Percentiles rank a stretch among this genome's conserved stretches.
phyloP scores from a whole-genome alignment of 2,329 filamentous ascomycete species.

The Trichoderma sp. region DNA sequence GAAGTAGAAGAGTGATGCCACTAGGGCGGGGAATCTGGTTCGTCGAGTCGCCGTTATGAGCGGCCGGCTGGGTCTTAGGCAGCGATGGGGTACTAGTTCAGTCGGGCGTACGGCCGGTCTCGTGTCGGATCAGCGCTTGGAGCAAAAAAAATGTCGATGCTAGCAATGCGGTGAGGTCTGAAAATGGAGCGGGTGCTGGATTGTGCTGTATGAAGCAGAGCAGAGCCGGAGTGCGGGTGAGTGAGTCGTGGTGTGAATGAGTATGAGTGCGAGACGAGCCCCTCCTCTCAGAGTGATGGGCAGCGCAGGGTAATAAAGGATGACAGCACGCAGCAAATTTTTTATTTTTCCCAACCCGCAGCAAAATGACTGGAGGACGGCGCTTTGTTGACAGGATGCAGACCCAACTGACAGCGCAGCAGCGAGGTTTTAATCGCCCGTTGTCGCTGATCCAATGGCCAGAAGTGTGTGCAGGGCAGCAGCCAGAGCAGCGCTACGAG shows the following conservation, averaged over 20 bases:
- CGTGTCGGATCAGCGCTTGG: slow-evolving; percentile 20
- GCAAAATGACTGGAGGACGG: slow-evolving; percentile 1
- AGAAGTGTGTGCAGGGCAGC: slow-evolving; percentile 31
- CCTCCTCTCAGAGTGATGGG: slow-evolving; percentile 18
- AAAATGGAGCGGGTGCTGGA: neutral
- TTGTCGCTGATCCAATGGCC: slow-evolving; percentile 27
- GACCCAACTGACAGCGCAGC: slow-evolving; percentile 30
- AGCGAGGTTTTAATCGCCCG: slow-evolving; percentile 34
- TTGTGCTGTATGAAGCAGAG: neutral
- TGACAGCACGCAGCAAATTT: slow-evolving; percentile 3
- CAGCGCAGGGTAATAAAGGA: slow-evolving; percentile 8
- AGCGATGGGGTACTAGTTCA: slow-evolving; percentile 9
- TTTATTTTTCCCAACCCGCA: neutral
- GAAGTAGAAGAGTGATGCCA: slow-evolving; percentile 35
- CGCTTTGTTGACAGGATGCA: slow-evolving; percentile 32
- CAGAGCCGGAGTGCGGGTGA: neutral
- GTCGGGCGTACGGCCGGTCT: neutral
- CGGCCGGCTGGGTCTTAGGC: slow-evolving; percentile 15
- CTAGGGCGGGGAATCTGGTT: slow-evolving; percentile 36
- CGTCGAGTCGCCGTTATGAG: slow-evolving; percentile 20
- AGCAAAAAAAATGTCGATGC: slow-evolving; percentile 4
- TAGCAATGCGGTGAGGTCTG: neutral
- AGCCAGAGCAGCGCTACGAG: slow-evolving; percentile 26
- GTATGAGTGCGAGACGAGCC: slow-evolving; percentile 11
- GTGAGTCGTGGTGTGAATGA: neutral